Evolutionary conservation across 805 yeast genomes (phyloP), one percentile per base, ranked within the genome.

Genomic region (Metschnikowia henanensis): DNA sequence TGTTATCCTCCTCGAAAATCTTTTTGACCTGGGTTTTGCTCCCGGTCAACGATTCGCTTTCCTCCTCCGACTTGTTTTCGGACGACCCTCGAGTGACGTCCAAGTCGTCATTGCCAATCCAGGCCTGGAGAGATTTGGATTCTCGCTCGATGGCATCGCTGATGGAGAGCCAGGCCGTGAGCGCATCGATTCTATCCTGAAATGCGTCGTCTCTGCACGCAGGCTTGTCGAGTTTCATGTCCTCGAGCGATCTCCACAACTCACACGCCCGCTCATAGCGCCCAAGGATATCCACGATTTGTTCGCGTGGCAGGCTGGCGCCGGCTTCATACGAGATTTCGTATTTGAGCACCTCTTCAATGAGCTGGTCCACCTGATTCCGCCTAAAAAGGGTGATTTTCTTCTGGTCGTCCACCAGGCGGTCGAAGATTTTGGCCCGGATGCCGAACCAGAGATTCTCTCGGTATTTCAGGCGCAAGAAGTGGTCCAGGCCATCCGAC

Each of bases 391-490:
- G 70, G 3, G 88, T 76, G 10, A 87, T 74, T 53, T 81, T 77
- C 36, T 77, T 69, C 60, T 92, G 96, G 47, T 88, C 95, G 30
- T 81, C 87, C 42, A 84, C 83, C 0, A 92, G 73, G 47, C 97
- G 75, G 16, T 94, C 91, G 46, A 81, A 81, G 38, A 87, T 73
- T 64, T 86, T 87, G 1, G 98, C 91, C 38, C 87, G 73, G 16
- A 94, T 77, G 19, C 92, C 96, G 42, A 87, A 65, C 99, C 99
- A 94, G 29, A 89, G 66, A 47, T 82, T 88, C 54, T 84, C 87
- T 50, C 80, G 81, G 59, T 78, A 77, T 5, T 79, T 70, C 5
- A 82, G 71, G 46, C 79, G 75, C 43, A 79, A 54, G 50, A 77
- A 68, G 41, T 74, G 62, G 51, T 80, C 84, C 49, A 68, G 72